Evolutionary conservation across 2,329 filamentous ascomycete genomes (phyloP), one percentile per base, ranked within the genome.

Genomic region (Aspergillus neotritici): DNA sequence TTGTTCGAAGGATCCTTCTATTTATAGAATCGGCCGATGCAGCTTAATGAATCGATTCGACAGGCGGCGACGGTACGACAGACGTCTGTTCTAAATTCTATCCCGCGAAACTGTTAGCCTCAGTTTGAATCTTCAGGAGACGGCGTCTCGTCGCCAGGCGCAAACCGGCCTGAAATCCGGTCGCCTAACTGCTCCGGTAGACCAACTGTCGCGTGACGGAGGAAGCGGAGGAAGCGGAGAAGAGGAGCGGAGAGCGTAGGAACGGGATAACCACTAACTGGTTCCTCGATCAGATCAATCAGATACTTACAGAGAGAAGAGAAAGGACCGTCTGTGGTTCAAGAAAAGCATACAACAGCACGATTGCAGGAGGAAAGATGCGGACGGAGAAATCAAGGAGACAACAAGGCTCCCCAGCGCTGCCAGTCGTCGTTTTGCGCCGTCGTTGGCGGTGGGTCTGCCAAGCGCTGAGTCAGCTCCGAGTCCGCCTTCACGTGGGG

Each of bases 391-490:
- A 41, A 41, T 41, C 40, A 49, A 49, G 47, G 51, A 51, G 53
- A 51, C 43, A 44, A 41, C 36, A 44, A 44, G 36, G 41, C 48
- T 46, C 45, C 41, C 21, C 28, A 25, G 40, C 49, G 41, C 43
- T 46, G 43, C 31, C 41, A 52, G 44, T 46, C 48, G 52, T 53
- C 9, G 21, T 25, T 25, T 25, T 53, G 50, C 48, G 52, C 48
- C 44, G 58, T 60, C 57, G 61, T 57, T 61, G 58, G 53, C 55
- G 50, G 60, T 59, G 61, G 61, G 56, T 62, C 58, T 50, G 57
- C 60, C 60, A 63, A 63, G 58, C 36, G 40, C 34, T n/a, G 31
- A 31, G 25, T 31, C 10, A 11, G 15, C 39, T 33, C 13, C 39
- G 34, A 32, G 11, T 21, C 36, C 15, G 17, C 8, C 16, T 38